Percentiles rank a stretch among this genome's conserved stretches.
Evolutionary conservation across 768 basidiomycete species (phyloP).

Genomic region (Chalciporus sphaerocephalus): DNA sequence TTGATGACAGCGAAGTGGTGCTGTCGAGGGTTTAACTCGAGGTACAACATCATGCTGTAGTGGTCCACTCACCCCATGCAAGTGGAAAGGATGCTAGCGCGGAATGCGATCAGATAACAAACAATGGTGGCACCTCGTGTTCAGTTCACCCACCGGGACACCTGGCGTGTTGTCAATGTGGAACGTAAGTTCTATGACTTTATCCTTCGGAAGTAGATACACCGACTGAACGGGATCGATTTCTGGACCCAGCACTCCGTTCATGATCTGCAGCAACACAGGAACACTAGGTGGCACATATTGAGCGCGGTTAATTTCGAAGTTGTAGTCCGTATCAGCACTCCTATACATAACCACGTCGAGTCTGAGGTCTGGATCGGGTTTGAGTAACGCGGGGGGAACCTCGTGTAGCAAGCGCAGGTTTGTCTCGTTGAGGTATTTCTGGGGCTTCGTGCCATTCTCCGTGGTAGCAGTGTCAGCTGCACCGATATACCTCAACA

Average conservation of each 20-base stretch:
- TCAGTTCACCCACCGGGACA: conserved; percentile 29
- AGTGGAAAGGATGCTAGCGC: conserved; percentile 14
- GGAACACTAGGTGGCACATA: conserved; percentile 16
- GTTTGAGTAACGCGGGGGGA: conserved; percentile 5
- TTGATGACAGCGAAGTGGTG: conserved; percentile 45
- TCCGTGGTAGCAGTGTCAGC: conserved; percentile 9
- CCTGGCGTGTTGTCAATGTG: conserved; percentile 5
- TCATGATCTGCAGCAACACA: conserved; percentile 23
- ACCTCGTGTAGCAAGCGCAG: conserved; percentile 16
- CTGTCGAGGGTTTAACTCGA: conserved; percentile 17
- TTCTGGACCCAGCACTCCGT: conserved; percentile 7
- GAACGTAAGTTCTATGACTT: conserved; percentile 16
- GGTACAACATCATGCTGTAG: background rate
- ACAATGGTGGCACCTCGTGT: background rate
- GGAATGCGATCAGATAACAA: background rate
- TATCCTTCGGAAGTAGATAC: conserved; percentile 14
- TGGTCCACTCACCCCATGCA: conserved; percentile 10
- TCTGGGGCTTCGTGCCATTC: background rate
- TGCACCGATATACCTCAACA: conserved; percentile 19
- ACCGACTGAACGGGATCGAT: conserved; percentile 8
- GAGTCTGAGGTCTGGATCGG: conserved; percentile 19
- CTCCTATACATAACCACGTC: conserved; percentile 12
- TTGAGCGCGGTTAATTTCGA: conserved; percentile 12
- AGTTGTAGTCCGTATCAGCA: conserved; percentile 3
- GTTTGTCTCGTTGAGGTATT: conserved; percentile 14